A percentile compares a stretch with the other conserved stretches of the same genome.
Conservation (phyloP, 2,329 filamentous ascomycete genomes). For the Fusarium vanettenii region DNA sequence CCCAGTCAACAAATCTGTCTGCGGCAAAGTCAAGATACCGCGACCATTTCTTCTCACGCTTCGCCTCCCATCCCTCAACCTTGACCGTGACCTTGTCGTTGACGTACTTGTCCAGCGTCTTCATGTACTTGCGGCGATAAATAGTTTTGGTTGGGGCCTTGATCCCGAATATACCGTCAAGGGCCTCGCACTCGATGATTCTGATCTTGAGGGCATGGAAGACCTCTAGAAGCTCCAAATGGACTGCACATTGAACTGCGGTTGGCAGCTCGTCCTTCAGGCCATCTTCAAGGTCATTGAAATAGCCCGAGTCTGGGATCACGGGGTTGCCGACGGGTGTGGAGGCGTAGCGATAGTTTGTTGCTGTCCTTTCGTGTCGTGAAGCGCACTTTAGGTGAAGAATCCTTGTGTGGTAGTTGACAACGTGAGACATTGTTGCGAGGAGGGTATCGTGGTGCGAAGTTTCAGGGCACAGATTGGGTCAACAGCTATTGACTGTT, state of each 20-base stretch:
- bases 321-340: conserved; percentile 17
- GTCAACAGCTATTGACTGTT: not conserved
- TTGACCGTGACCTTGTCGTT: conserved; percentile 16
- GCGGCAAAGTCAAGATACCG: conserved; percentile 39
- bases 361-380: conserved; percentile 1
- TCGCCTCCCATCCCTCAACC: conserved; percentile 13
- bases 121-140: conserved; percentile 26
- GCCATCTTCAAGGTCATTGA: not conserved
- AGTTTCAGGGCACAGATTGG: not conserved
- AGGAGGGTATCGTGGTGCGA: not conserved
- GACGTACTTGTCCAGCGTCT: conserved; percentile 11
- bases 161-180: conserved; percentile 27
- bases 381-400: conserved; percentile 17
- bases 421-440: conserved; percentile 26
- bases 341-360: conserved; percentile 1
- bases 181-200: conserved; percentile 21
- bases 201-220: conserved; percentile 62
- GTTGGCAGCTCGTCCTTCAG: conserved; percentile 18
- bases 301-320: conserved; percentile 26
- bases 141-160: conserved; percentile 17
- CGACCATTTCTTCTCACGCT: conserved; percentile 31
- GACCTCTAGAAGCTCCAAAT: conserved; percentile 69
- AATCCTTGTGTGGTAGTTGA: conserved; percentile 16
- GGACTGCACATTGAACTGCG: conserved; percentile 59
- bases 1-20: conserved; percentile 38